Conservation (phyloP, 1,139 yeast species). For the Candida albicans region DNA sequence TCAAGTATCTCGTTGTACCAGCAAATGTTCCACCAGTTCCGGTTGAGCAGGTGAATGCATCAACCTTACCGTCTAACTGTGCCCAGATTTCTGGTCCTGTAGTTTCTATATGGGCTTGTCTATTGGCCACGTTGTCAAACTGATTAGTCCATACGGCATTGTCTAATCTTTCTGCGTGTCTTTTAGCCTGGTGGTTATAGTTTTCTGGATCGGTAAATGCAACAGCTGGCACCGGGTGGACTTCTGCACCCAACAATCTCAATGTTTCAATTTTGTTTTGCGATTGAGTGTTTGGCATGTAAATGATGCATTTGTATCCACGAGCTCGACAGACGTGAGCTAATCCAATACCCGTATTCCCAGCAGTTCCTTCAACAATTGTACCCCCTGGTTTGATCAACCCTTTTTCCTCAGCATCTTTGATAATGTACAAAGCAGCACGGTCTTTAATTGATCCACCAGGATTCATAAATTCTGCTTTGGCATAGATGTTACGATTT, state of each 20-base stretch:
- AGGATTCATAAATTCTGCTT: constrained; percentile 92
- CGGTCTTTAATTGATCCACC: constrained; percentile 94
- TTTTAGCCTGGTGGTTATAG: constrained; percentile 80
- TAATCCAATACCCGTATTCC: constrained; percentile 85
- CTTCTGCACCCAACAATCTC: constrained; percentile 77
- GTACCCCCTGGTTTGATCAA: constrained; percentile 66
- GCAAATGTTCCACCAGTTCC: constrained; percentile 94
- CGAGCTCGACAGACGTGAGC: constrained; percentile 85
- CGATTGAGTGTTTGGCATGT: constrained; percentile 88
- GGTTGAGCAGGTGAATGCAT: constrained; percentile 84
- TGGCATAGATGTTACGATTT: constrained; percentile 80
- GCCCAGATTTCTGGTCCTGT: constrained; percentile 93
- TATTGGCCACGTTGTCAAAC: constrained; percentile 81
- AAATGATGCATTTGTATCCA: constrained; percentile 81
- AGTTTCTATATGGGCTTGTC: constrained; percentile 86
- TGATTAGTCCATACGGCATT: constrained; percentile 94
- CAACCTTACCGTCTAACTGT: constrained; percentile 78
- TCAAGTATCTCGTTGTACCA: constrained; percentile 74
- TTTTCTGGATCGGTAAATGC: constrained; percentile 79
- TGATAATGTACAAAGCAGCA: constrained; percentile 76
- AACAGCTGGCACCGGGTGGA: constrained; percentile 87
- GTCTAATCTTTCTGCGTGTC: constrained; percentile 71
- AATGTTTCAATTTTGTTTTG: constrained; percentile 74
- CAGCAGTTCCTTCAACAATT: constrained; percentile 51
- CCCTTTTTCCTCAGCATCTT: constrained; percentile 78